These are phyloP conservation scores for Colletotrichum sp. DNA, from an alignment of 2,329 filamentous ascomycete species.

Conservation along the genomic window DNA sequence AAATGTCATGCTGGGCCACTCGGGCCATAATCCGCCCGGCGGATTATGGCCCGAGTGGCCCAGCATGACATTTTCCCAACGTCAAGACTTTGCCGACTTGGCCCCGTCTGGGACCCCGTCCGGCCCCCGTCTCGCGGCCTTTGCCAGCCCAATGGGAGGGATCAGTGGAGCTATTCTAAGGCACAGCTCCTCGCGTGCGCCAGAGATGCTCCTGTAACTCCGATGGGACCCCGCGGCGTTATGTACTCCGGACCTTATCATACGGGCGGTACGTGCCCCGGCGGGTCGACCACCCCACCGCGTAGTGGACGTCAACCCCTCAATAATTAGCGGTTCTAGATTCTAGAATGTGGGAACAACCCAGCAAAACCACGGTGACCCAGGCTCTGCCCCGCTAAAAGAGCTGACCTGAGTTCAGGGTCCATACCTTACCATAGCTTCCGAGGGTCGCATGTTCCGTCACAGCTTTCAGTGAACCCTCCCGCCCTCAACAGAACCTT, in stretches of 20 bases:
- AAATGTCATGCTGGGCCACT: too few relatives aligned
- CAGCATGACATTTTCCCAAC: constrained; percentile 15
- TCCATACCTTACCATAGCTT: constrained; percentile 23
- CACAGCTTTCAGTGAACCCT: constrained; percentile 1
- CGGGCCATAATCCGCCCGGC: constrained; percentile 13
- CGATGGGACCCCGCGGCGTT: neutral
- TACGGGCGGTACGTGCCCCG: constrained; percentile 10
- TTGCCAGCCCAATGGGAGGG: constrained; percentile 4
- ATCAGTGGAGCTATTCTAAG: neutral
- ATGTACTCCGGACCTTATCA: constrained; percentile 20
- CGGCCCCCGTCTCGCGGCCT: neutral
- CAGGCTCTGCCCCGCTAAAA: constrained; percentile 1
- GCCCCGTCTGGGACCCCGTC: neutral
- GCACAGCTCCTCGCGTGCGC: neutral
- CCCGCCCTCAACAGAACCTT: constrained; percentile 9
- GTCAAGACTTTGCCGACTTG: neutral
- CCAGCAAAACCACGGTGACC: neutral
- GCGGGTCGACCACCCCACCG: constrained; percentile 5
- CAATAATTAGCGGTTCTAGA: constrained; percentile 20
- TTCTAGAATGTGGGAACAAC: constrained; percentile 15
- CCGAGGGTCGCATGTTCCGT: constrained; percentile 19
- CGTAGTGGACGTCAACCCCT: constrained; percentile 6
- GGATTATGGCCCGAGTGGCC: constrained; percentile 16
- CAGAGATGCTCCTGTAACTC: neutral
- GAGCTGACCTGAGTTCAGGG: constrained; percentile 20